Conservation (phyloP, 352 stramenopile species). For the Phytopythium kandeliae region DNA sequence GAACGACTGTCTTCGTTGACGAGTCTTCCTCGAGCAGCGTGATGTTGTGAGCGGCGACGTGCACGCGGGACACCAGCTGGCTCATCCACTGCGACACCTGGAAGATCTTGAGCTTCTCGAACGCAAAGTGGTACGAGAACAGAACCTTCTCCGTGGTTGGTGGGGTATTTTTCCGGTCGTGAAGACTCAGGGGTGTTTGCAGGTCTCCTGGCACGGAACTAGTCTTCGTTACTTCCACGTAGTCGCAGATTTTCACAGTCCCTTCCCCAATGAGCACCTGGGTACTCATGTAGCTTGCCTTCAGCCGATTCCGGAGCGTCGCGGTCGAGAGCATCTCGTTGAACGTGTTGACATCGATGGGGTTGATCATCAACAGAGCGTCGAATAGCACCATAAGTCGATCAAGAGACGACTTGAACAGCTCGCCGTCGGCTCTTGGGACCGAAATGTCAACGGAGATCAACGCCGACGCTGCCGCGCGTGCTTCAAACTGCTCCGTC, state of each 20-base stretch:
- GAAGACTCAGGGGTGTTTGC: neutral
- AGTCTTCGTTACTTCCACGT: constrained; percentile 15
- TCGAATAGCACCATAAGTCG: constrained; percentile 84
- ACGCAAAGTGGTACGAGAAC: constrained; percentile 71
- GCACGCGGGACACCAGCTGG: constrained; percentile 68
- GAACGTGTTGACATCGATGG: constrained; percentile 77
- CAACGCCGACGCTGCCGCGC: constrained; percentile 41
- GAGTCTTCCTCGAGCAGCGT: constrained; percentile 72
- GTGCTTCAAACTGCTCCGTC: constrained; percentile 54
- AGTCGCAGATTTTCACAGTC: constrained; percentile 51
- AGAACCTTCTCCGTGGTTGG: constrained; percentile 18
- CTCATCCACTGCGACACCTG: constrained; percentile 87
- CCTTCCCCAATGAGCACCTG: constrained; percentile 59
- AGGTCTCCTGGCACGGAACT: neutral
- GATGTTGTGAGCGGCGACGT: constrained; percentile 63
- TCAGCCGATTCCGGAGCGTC: constrained; percentile 42
- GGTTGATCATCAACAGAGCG: constrained; percentile 82
- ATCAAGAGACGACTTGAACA: constrained; percentile 67
- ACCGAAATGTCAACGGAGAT: constrained; percentile 60
- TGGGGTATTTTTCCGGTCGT: neutral
- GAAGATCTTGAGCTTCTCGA: constrained; percentile 75
- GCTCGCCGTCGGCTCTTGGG: constrained; percentile 39
- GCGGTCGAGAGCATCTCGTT: constrained; percentile 62
- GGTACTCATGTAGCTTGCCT: constrained; percentile 75
- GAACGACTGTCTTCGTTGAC: constrained; percentile 28